Evolutionary conservation across 116 monocot species (phyloP).

Genomic region (Iris pallida): DNA sequence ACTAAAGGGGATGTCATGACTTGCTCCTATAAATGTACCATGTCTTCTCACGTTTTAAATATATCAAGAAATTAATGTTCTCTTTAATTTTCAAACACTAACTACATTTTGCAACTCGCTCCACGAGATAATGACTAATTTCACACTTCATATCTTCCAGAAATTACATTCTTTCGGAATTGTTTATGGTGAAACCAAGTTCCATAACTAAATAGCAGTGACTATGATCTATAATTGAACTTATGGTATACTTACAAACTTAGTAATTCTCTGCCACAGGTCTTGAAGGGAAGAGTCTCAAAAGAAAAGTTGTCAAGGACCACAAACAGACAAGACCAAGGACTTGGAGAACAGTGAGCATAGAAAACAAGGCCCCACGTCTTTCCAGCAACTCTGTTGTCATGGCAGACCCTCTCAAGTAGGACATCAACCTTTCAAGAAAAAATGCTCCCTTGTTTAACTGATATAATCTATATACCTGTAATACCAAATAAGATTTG

Average conservation of each 20-base stretch:
- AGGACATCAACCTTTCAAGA: slow-evolving; percentile 50
- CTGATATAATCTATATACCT: slow-evolving; percentile 80
- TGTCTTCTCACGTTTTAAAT: too few relatives aligned
- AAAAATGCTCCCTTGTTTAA: slow-evolving; percentile 64
- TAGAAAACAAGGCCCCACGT: slow-evolving; percentile 41
- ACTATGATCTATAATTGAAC: not conserved
- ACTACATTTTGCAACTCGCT: too few relatives aligned
- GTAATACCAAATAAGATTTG: slow-evolving; percentile 10
- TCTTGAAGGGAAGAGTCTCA: slow-evolving; percentile 72
- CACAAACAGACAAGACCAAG: slow-evolving; percentile 64
- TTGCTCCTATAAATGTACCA: too few relatives aligned
- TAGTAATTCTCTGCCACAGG: slow-evolving; percentile 57
- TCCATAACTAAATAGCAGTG: not conserved
- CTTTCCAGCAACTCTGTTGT: slow-evolving; percentile 29
- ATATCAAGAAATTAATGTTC: too few relatives aligned
- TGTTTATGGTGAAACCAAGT: not conserved
- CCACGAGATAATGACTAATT: too few relatives aligned
- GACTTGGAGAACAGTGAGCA: slow-evolving; percentile 52
- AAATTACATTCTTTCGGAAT: not conserved
- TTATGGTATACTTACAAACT: slow-evolving; percentile 10
- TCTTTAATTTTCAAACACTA: too few relatives aligned
- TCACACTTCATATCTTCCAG: not conserved
- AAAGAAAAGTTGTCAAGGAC: slow-evolving; percentile 66
- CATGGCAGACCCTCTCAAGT: slow-evolving; percentile 27
- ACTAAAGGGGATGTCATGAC: too few relatives aligned